Percentiles rank a stretch among this genome's conserved stretches.
phyloP scores from a whole-genome alignment of 768 basidiomycete genomes.

The Serpula lacrymans region DNA sequence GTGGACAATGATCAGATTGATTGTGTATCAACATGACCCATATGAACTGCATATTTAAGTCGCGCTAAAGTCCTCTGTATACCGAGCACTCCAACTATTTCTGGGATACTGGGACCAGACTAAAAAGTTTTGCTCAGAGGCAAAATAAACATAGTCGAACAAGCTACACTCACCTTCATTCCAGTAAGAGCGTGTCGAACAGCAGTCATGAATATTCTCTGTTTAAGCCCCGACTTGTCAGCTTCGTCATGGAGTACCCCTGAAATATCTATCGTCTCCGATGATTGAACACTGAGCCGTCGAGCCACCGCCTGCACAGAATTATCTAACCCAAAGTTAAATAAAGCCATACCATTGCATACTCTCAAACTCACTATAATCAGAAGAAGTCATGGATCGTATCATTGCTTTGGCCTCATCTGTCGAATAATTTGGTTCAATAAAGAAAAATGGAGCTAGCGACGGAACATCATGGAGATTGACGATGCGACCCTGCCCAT shows the following conservation, averaged over 20 bases:
- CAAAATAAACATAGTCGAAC: background rate
- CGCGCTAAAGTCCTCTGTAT: conserved; percentile 18
- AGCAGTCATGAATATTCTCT: conserved; percentile 63
- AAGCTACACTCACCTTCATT: conserved; percentile 58
- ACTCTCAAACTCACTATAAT: conserved; percentile 41
- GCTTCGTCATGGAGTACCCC: conserved; percentile 43
- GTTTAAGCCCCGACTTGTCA: conserved; percentile 34
- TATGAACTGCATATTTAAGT: conserved; percentile 14
- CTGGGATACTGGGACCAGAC: conserved; percentile 42
- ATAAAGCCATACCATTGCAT: conserved; percentile 6
- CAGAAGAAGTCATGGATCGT: conserved; percentile 34
- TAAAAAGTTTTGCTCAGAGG: conserved; percentile 10
- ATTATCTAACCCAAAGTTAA: conserved; percentile 20
- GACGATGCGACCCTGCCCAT: conserved; percentile 57
- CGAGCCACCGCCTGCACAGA: conserved; percentile 30
- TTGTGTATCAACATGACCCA: background rate
- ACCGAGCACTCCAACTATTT: conserved; percentile 38
- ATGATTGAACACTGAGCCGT: conserved; percentile 33
- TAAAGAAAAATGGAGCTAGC: conserved; percentile 76
- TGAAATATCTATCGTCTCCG: conserved; percentile 36
- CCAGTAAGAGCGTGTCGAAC: conserved; percentile 79
- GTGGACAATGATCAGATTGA: background rate
- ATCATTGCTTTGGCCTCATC: conserved; percentile 56
- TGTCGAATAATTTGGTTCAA: conserved; percentile 56
- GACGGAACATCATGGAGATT: conserved; percentile 70